Evolutionary conservation across 495 filamentous ascomycete genomes (phyloP), one percentile per base, ranked within the genome.

Genomic region (Letharia lupina): DNA sequence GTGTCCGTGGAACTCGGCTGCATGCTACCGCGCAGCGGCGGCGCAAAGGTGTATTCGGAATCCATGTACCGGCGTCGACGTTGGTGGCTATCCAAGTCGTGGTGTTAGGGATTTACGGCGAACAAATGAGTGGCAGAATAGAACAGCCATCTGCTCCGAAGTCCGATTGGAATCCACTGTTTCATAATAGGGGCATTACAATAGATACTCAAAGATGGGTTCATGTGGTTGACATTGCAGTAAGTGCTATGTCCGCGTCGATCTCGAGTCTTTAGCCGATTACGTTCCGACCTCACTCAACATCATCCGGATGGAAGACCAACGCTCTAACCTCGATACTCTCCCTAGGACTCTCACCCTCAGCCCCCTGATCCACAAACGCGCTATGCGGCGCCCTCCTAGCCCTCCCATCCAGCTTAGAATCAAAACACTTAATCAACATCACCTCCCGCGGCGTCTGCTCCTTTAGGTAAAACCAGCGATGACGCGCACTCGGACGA

Each of bases 21-120:
- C 71, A 89, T 90, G 86, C 75, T 90, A 60, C 88, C 88, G 58
- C 78, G 86, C 4, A 87, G 83, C 4, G 87, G 89, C 3, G 89
- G 88, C 28, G 80, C 84, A 50, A 91, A 91, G 75, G 86, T 91
- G 40, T 93, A 93, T 68, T 82, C 91, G 62, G 89, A 93, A 69
- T 89, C 86, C 73, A 85, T 86, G 0, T 93, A 91, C 75, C 84
- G 81, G 0, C 87, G 0, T 87, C 87, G 5, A 87, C 83, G 0
- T 72, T 91, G 57, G 75, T 91, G 47, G 86, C 87, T 1, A 81
- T 87, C 9, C 84, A 90, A 58, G 82, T 86, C 4, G 82, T 91
- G 18, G 72, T 91, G 0, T 75, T 91, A 3, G 88, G 88, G 0
- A n/a, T 91, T 91, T 67, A 89, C 87, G 1, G 80, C 84, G 0